These are phyloP conservation scores for Irpex sp. DNA, from an alignment of 1,284 basidiomycete species.

Conservation along the genomic window DNA sequence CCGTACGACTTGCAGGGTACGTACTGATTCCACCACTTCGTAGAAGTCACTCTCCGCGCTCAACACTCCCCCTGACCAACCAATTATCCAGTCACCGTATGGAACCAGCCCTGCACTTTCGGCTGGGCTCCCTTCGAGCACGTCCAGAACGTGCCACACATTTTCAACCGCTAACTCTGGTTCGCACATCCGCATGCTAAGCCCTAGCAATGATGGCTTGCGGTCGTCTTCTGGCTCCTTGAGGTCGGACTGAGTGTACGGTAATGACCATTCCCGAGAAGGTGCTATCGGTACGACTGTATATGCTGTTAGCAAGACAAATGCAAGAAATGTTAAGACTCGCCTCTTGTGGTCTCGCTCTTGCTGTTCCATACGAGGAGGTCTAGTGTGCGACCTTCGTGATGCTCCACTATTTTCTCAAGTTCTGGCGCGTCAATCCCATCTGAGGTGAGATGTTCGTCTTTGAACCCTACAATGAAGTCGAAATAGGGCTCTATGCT, in stretches of 20 bases:
- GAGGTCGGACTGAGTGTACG: conserved; percentile 30
- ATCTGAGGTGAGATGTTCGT: conserved; percentile 52
- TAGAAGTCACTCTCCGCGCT: conserved; percentile 96
- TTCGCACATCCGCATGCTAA: conserved; percentile 89
- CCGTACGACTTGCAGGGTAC: conserved; percentile 25
- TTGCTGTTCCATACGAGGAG: conserved; percentile 93
- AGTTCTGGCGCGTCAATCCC: conserved; percentile 72
- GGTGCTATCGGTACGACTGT: conserved; percentile 84
- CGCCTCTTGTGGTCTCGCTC: conserved; percentile 79
- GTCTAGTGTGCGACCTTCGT: conserved; percentile 79
- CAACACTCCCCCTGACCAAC: conserved; percentile 93
- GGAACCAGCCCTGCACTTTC: conserved; percentile 86
- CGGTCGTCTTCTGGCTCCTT: conserved; percentile 36
- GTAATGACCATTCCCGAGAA: conserved; percentile 78
- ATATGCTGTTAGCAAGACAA: conserved; percentile 5
- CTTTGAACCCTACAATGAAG: conserved; percentile 90
- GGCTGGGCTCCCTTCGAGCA: conserved; percentile 93
- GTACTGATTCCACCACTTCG: conserved; percentile 88
- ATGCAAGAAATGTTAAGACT: conserved; percentile 19
- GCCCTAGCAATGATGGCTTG: conserved; percentile 82
- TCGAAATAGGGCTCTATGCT: conserved; percentile 96
- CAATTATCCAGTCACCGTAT: conserved; percentile 87
- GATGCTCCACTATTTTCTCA: conserved; percentile 80
- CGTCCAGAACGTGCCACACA: conserved; percentile 98
- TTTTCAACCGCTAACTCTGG: conserved; percentile 87